Evolutionary conservation across 140 eudicot genomes (phyloP).

Genomic region (Senecio squalidus): DNA sequence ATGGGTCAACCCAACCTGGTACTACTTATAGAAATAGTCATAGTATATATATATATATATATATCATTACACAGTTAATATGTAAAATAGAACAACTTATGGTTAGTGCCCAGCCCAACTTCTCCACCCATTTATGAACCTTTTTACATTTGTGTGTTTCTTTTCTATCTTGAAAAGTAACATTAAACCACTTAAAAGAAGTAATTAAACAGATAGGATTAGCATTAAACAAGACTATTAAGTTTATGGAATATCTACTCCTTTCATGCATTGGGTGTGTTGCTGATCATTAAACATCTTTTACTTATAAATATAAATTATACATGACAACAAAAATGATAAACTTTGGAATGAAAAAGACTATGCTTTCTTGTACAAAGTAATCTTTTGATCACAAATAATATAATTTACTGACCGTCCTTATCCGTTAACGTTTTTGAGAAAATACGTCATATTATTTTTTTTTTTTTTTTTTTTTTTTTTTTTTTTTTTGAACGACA

Average conservation of each 20-base stretch:
- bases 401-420: neutral
- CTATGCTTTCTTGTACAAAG: neutral
- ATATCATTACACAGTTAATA: neutral
- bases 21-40: too few species aligned
- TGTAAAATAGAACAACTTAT: slow-evolving; percentile 5
- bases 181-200: slow-evolving; percentile 20
- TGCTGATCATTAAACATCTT: slow-evolving; percentile 8
- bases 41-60: too few species aligned
- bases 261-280: slow-evolving; percentile 28
- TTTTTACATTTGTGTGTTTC: slow-evolving; percentile 7
- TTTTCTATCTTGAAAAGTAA: slow-evolving; percentile 13
- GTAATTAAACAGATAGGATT: slow-evolving; percentile 20
- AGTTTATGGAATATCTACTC: slow-evolving; percentile 29
- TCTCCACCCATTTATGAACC: slow-evolving; percentile 23
- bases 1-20: too few species aligned
- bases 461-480: too few species aligned
- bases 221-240: slow-evolving; percentile 22
- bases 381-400: neutral
- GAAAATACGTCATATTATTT: neutral
- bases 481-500: too few species aligned
- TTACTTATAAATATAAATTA: slow-evolving; percentile 16
- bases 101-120: slow-evolving; percentile 29
- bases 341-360: neutral
- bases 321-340: neutral
- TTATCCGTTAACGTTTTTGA: neutral